Evolutionary conservation across 257 asterid species (phyloP), one percentile per base, ranked within the genome.

Genomic region (Rehmannia glutinosa): DNA sequence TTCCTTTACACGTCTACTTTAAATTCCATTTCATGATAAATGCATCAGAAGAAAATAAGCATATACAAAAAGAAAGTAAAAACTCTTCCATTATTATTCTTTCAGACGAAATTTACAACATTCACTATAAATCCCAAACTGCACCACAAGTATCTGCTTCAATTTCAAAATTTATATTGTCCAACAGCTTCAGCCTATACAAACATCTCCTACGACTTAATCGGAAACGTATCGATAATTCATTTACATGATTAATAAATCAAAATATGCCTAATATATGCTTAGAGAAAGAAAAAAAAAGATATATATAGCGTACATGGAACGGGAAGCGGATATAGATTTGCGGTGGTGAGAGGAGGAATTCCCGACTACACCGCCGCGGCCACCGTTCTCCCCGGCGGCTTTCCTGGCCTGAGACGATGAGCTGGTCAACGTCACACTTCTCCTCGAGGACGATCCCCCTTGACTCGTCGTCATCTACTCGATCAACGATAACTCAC

Each of bases 381-480:
- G 77, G 10, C 65, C 66, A 25, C 66, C 74, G 55, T 59, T 70
- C 50, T 74, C 83, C 9, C 79, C 72, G 4, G 62, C 65, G 39
- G 57, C 5, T 78, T 81, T 88, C 77, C 79, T 64, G n/a, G 35
- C 45, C 28, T 63, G 78, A 23, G 85, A 69, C 58, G 76, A 32
- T 52, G 82, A 61, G 79, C 76, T 78, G 62, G 87, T 70, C 87
- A 86, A 72, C 72, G 91, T 73, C 59, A 79, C 47, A 79, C 91
- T 91, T 75, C 89, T 83, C 84, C 96, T 74, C 50, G 90, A 73
- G 53, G 92, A 75, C 28, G 85, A 41, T 66, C 92, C 91, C 56
- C 89, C 92, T 43, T 81, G 91, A 81, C 87, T 75, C 52, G 83
- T 45, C 80, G 81, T 61, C 84, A 81, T 79, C 83, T 56, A 27